These are phyloP conservation scores for Saksenaea oblongispora DNA, from an alignment of 371 early-diverging fungal genomes.

Conservation along the genomic window DNA sequence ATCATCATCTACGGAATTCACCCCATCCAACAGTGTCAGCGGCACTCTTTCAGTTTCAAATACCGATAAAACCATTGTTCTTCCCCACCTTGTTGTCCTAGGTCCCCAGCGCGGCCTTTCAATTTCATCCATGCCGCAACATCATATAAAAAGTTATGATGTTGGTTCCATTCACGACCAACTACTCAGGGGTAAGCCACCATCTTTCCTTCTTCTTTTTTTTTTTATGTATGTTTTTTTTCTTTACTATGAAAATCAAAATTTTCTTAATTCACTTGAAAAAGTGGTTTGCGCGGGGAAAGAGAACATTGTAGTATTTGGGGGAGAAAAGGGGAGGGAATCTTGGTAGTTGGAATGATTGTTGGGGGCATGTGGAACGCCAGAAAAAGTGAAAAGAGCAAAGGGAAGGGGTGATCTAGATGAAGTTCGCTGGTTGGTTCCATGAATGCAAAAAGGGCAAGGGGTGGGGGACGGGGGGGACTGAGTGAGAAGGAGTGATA, in stretches of 20 bases:
- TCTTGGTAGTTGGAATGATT: neutral
- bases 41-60: neutral
- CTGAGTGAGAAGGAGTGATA: neutral
- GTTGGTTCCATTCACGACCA: constrained; percentile 4
- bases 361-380: constrained; percentile 6
- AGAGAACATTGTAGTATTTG: neutral
- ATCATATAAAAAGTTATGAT: neutral
- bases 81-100: constrained; percentile 4
- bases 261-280: neutral
- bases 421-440: constrained; percentile 6
- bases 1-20: constrained; percentile 6
- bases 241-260: neutral
- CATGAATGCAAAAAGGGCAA: constrained; percentile 4
- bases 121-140: constrained; percentile 1
- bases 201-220: neutral
- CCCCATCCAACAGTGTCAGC: constrained; percentile 5
- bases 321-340: neutral
- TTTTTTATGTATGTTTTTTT: neutral
- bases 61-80: constrained; percentile 4
- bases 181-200: constrained; percentile 4
- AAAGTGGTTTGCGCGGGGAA: neutral
- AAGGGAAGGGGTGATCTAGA: neutral
- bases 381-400: neutral
- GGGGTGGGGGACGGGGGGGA: neutral
- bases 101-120: constrained; percentile 1